phyloP scores from a whole-genome alignment of 257 asterid genomes.

The Nicotiana sylvestris region DNA sequence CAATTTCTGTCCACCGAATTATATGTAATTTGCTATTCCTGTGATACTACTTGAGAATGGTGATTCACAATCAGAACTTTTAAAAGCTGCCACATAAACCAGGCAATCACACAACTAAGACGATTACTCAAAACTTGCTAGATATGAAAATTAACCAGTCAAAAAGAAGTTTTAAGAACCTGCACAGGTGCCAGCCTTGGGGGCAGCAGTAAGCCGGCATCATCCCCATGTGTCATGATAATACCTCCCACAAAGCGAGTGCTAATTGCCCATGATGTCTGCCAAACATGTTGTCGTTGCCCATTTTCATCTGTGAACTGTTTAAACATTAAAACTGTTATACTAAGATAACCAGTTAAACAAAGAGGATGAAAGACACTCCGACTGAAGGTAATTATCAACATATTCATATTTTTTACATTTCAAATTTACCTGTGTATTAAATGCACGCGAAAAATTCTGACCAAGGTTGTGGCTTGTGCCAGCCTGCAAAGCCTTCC shows the following conservation, averaged over 20 bases:
- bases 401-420: not conserved
- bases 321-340: constrained; percentile 3
- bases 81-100: not conserved
- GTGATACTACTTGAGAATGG: not conserved
- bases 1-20: not conserved
- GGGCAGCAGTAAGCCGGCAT: constrained; percentile 86
- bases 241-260: constrained; percentile 95
- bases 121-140: not conserved
- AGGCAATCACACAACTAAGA: not conserved
- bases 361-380: not conserved
- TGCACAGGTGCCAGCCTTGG: constrained; percentile 91
- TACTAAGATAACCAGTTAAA: not conserved
- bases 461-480: constrained; percentile 99
- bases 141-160: constrained; percentile 10
- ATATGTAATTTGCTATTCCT: not conserved
- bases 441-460: constrained; percentile 95
- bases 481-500: constrained; percentile 97
- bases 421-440: constrained; percentile 59
- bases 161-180: constrained; percentile 38
- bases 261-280: constrained; percentile 99
- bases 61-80: not conserved
- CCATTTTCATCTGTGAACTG: constrained; percentile 97
- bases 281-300: constrained; percentile 92
- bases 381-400: not conserved
- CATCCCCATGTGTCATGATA: constrained; percentile 98